phyloP scores from a whole-genome alignment of 371 early-diverging fungal genomes.

The Zychaea mexicana region DNA sequence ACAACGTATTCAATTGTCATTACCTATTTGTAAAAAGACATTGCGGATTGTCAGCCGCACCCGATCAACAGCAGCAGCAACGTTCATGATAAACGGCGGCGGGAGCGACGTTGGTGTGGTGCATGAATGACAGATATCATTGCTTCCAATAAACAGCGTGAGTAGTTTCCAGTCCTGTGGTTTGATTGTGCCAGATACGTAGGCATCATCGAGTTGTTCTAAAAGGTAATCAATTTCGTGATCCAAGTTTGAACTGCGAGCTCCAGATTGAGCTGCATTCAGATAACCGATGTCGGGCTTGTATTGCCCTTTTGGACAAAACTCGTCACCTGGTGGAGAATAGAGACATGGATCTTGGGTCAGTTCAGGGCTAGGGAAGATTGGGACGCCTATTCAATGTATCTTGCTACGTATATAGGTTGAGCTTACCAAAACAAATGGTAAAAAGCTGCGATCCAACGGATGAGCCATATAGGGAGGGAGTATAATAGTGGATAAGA shows the following conservation, averaged over 20 bases:
- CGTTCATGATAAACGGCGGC: constrained; percentile 23
- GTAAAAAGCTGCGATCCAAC: constrained; percentile 42
- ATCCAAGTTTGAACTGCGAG: constrained; percentile 40
- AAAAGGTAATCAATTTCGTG: constrained; percentile 47
- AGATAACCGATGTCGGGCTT: constrained; percentile 29
- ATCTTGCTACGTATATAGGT: neutral
- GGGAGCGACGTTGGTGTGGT: constrained; percentile 31
- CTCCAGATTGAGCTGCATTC: constrained; percentile 57
- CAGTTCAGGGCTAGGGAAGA: no score
- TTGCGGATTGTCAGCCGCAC: constrained; percentile 26
- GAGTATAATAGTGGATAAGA: constrained; percentile 42
- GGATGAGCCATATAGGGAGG: constrained; percentile 39
- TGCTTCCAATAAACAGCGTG: constrained; percentile 68
- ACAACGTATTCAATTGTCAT: neutral
- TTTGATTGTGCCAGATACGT: constrained; percentile 28
- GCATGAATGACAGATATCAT: constrained; percentile 68
- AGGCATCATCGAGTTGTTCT: constrained; percentile 27
- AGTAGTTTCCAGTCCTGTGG: constrained; percentile 65
- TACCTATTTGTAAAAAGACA: constrained; percentile 42
- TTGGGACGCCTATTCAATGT: no score
- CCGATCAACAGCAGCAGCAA: constrained; percentile 39
- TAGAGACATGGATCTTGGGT: neutral
- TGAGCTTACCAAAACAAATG: constrained; percentile 44
- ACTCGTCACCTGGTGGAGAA: constrained; percentile 20
- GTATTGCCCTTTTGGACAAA: constrained; percentile 48